Conservation (phyloP, 495 filamentous ascomycete species). For the Echria macrotheca region DNA sequence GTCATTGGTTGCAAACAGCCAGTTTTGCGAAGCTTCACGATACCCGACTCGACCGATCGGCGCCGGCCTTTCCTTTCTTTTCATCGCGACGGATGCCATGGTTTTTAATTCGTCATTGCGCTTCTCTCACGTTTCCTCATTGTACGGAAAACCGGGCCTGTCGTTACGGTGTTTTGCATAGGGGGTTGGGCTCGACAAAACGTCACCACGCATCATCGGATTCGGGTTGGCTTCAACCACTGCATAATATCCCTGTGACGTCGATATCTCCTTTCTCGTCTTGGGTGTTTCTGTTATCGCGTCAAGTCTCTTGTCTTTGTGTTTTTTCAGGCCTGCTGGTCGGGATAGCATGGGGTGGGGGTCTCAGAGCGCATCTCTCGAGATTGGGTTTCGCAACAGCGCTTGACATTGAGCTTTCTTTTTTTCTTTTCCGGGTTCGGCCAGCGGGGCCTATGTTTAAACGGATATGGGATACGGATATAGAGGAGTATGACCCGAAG, state of each 20-base stretch:
- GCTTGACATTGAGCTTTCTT: background rate
- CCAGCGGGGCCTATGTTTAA: background rate
- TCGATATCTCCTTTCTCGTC: background rate
- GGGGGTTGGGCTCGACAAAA: background rate
- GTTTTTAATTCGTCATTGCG: background rate
- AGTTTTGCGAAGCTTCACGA: background rate
- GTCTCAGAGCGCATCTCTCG: background rate
- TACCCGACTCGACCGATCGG: background rate
- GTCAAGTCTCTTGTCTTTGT: background rate
- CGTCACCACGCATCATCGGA: background rate
- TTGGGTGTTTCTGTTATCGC: background rate
- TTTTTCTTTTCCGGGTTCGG: background rate
- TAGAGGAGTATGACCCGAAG: background rate
- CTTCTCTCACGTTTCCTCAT: background rate
- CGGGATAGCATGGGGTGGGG: background rate
- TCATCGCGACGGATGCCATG: background rate
- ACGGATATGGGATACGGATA: background rate
- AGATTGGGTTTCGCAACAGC: background rate
- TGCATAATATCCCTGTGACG: background rate
- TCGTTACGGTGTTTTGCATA: background rate
- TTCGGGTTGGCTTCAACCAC: background rate
- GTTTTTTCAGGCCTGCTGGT: conserved; percentile 1
- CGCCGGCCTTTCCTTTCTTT: background rate
- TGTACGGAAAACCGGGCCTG: too few species aligned
- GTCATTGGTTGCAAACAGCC: conserved; percentile 1